phyloP scores from a whole-genome alignment of 352 stramenopile genomes.

The Phytophthora hibernalis region DNA sequence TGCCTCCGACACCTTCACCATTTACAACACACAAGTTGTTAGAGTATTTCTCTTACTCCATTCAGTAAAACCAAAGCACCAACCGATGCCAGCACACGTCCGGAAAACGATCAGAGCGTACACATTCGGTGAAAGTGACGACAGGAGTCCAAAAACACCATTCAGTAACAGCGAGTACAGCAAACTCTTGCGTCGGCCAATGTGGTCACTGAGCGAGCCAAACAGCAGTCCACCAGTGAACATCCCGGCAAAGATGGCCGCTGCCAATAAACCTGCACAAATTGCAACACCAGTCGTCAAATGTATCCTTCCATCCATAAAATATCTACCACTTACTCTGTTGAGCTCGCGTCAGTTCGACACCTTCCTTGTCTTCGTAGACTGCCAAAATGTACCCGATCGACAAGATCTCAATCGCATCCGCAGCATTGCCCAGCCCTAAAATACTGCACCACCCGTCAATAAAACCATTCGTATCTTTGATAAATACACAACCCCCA shows the following conservation, averaged over 20 bases:
- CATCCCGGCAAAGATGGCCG: slow-evolving; percentile 92
- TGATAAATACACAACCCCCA: slow-evolving; percentile 1
- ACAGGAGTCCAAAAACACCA: slow-evolving; percentile 76
- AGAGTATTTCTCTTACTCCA: no score
- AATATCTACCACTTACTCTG: slow-evolving; percentile 50
- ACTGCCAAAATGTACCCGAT: slow-evolving; percentile 92
- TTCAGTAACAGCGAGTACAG: slow-evolving; percentile 87
- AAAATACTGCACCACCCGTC: slow-evolving; percentile 57
- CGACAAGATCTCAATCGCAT: slow-evolving; percentile 92
- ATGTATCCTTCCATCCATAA: no score
- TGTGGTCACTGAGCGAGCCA: slow-evolving; percentile 75
- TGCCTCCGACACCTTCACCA: slow-evolving; percentile 91
- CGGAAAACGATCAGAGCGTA: slow-evolving; percentile 70
- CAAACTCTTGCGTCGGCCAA: slow-evolving; percentile 77
- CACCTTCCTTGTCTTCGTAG: slow-evolving; percentile 78
- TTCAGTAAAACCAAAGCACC: slow-evolving; percentile 5
- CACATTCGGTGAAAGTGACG: slow-evolving; percentile 69
- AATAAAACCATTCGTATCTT: not conserved
- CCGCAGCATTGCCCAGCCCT: slow-evolving; percentile 85
- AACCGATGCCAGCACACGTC: slow-evolving; percentile 70
- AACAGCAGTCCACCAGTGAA: slow-evolving; percentile 86
- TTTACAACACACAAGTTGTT: slow-evolving; percentile 34
- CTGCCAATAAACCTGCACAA: slow-evolving; percentile 71
- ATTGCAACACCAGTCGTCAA: not conserved
- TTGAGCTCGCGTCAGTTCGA: slow-evolving; percentile 50